These are phyloP conservation scores for Dactylellina drechsleri DNA, from an alignment of 2,329 filamentous ascomycete genomes.

Conservation along the genomic window DNA sequence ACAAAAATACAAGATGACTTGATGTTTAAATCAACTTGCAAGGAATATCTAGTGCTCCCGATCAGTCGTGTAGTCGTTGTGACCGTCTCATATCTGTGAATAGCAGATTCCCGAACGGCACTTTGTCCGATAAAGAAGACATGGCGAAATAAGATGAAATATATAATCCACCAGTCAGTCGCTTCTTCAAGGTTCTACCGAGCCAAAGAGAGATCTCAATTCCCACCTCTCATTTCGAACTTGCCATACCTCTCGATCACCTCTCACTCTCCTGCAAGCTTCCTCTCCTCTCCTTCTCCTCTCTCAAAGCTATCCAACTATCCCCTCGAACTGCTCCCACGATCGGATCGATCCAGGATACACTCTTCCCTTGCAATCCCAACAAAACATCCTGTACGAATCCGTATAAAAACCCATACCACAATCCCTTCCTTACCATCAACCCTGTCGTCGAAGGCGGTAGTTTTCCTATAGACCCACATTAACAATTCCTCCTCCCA, in stretches of 20 bases:
- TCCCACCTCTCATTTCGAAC: no score
- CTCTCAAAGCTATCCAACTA: constrained; percentile 15
- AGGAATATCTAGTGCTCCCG: no score
- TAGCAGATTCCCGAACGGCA: no score
- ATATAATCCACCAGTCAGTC: no score
- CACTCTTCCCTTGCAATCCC: constrained; percentile 31
- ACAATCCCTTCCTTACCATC: constrained; percentile 81
- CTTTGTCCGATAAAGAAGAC: no score
- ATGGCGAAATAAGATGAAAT: no score
- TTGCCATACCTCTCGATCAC: background rate
- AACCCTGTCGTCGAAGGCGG: constrained; percentile 78
- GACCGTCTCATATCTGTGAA: no score
- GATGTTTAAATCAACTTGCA: no score
- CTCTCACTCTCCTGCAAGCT: constrained; percentile 21
- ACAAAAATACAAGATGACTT: no score
- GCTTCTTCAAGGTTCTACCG: no score
- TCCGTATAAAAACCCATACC: constrained; percentile 78
- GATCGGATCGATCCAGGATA: constrained; percentile 54
- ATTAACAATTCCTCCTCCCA: background rate
- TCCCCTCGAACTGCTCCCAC: constrained; percentile 16
- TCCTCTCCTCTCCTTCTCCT: constrained; percentile 4
- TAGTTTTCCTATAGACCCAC: constrained; percentile 72
- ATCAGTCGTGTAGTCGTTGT: no score
- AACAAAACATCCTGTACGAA: constrained; percentile 56
- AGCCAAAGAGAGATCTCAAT: no score